A percentile compares a stretch with the other conserved stretches of the same genome.
These are phyloP conservation scores for Colletotrichum sp. DNA, from an alignment of 2,329 filamentous ascomycete genomes.

Conservation along the genomic window DNA sequence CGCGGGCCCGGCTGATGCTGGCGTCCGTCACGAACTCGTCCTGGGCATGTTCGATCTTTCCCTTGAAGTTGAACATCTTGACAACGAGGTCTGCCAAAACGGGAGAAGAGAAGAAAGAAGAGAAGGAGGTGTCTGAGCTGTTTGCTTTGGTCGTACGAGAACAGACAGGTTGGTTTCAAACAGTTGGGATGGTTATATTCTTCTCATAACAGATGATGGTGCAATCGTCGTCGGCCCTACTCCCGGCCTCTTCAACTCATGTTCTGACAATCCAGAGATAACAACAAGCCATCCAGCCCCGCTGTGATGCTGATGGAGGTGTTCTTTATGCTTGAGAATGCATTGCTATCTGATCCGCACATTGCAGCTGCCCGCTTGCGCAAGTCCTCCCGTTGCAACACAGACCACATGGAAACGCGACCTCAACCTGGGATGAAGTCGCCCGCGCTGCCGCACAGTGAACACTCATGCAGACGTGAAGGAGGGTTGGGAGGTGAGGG, in stretches of 20 bases:
- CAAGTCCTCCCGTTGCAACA: conserved; percentile 1
- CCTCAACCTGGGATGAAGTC: background rate
- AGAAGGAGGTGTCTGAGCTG: background rate
- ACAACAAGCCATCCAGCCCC: background rate
- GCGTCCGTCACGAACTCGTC: conserved; percentile 35
- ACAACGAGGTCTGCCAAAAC: background rate
- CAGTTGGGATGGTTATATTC: conserved; percentile 5
- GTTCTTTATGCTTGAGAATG: conserved; percentile 15
- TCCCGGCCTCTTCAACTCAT: background rate
- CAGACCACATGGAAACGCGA: background rate
- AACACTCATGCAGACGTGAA: background rate
- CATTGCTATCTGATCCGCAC: conserved; percentile 9
- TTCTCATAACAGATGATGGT: background rate
- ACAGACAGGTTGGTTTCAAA: conserved; percentile 10
- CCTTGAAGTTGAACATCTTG: conserved; percentile 2
- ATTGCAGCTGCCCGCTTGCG: conserved; percentile 1
- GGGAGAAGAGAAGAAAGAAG: background rate
- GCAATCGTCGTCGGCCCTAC: background rate
- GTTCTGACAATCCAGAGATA: background rate
- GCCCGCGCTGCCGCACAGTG: background rate
- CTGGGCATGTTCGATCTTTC: background rate
- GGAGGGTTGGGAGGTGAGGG: background rate
- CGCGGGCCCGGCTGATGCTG: conserved; percentile 32
- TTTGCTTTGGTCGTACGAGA: background rate
- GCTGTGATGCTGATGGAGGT: background rate